These are phyloP conservation scores for Acer saccharum DNA, from an alignment of 345 rosid species.

Conservation along the genomic window DNA sequence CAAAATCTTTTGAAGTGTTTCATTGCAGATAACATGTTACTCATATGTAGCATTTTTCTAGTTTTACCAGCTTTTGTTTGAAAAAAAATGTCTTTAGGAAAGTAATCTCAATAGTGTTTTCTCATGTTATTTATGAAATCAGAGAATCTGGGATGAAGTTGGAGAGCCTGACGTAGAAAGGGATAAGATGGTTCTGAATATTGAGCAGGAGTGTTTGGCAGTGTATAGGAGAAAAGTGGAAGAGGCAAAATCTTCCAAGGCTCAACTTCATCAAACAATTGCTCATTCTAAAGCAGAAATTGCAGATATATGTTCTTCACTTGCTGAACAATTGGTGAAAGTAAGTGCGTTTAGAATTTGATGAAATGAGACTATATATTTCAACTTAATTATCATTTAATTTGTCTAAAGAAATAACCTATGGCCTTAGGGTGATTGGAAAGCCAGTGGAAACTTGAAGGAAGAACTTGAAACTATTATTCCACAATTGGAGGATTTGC, in stretches of 20 bases:
- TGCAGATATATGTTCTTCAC: slow-evolving; percentile 45
- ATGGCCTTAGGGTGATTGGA: slow-evolving; percentile 33
- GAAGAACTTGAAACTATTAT: slow-evolving; percentile 44
- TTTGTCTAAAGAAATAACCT: neutral
- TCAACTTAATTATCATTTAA: neutral
- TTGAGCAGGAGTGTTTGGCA: slow-evolving; percentile 55
- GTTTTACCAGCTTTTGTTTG: neutral
- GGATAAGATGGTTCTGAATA: slow-evolving; percentile 48
- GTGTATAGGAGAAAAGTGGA: slow-evolving; percentile 54
- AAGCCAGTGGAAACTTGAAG: slow-evolving; percentile 45
- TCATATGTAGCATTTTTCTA: neutral
- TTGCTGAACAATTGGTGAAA: slow-evolving; percentile 47
- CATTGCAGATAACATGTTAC: neutral
- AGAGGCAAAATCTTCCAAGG: slow-evolving; percentile 46
- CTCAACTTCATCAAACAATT: slow-evolving; percentile 44
- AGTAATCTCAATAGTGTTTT: neutral
- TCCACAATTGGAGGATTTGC: slow-evolving; percentile 48
- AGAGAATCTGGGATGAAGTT: slow-evolving; percentile 71
- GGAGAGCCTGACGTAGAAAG: slow-evolving; percentile 55
- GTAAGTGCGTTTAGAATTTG: slow-evolving; percentile 29
- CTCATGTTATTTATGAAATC: neutral
- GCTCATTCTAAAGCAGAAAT: slow-evolving; percentile 52
- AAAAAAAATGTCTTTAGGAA: neutral
- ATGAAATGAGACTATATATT: neutral
- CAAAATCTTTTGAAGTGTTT: neutral